Conservation (phyloP, 1,284 basidiomycete genomes). For the Ceratobasidium sp. region DNA sequence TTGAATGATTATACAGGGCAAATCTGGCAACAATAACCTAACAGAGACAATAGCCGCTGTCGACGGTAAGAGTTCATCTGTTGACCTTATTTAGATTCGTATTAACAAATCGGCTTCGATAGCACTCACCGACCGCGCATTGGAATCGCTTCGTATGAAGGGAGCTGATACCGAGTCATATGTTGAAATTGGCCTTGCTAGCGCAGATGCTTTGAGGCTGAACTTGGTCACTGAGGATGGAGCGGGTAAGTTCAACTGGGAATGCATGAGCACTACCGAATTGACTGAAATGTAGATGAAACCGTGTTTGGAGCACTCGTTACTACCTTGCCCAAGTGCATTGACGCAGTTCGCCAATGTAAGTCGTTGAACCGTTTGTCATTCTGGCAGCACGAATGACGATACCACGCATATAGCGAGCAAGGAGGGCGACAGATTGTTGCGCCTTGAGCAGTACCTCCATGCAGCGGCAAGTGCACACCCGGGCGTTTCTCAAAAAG, state of each 20-base stretch:
- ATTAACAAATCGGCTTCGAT: neutral
- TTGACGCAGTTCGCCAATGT: slow-evolving; percentile 66
- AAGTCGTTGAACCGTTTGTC: slow-evolving; percentile 37
- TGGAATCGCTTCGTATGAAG: slow-evolving; percentile 18
- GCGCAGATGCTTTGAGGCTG: slow-evolving; percentile 33
- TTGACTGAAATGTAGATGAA: slow-evolving; percentile 51
- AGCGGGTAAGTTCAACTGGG: neutral
- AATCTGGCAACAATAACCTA: neutral
- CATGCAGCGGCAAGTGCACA: slow-evolving; percentile 66
- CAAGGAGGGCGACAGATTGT: slow-evolving; percentile 59
- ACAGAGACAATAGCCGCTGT: slow-evolving; percentile 13
- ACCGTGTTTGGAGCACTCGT: slow-evolving; percentile 60
- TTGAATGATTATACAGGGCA: slow-evolving; percentile 16
- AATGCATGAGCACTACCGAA: neutral
- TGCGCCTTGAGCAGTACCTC: slow-evolving; percentile 83
- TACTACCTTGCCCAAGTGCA: slow-evolving; percentile 64
- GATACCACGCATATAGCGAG: slow-evolving; percentile 47
- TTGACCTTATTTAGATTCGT: neutral
- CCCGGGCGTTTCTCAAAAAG: neutral
- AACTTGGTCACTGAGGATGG: slow-evolving; percentile 26
- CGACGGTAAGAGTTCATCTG: neutral
- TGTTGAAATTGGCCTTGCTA: slow-evolving; percentile 35
- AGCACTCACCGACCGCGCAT: slow-evolving; percentile 24
- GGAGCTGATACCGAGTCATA: slow-evolving; percentile 17
- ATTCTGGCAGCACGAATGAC: neutral